Base-by-base conservation (phyloP, 352 stramenopile genomes). In the Aphanomyces euteiches region DNA sequence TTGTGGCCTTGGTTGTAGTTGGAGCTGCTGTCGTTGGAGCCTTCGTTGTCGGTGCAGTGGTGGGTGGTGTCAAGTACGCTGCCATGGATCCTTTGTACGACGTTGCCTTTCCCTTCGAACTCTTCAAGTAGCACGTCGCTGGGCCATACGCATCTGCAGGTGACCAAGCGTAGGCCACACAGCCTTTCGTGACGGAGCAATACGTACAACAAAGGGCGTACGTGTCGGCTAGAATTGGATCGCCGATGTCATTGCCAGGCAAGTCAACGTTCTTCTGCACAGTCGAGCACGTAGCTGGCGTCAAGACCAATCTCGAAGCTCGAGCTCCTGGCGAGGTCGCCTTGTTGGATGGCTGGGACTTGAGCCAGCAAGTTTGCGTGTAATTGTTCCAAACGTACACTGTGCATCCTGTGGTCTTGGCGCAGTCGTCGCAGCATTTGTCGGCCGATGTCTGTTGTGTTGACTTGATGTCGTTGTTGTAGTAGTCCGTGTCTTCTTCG, bases 341-440 rank as follows among this genome's bases (percentile, higher is more conserved):
- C 47, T 67, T 67, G 28, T 7, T 13, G 5, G 21, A 48, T 47
- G 6, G n/a, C 6, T 21, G 13, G 5, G 15, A 67, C 73, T 78
- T 78, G 60, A 70, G 34, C 17, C 19, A 40, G 64, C 64, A 70
- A 3, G 39, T 40, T 6, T 47, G 45, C 4, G 34, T 17, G 37
- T 41, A 21, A 10, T 34, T 36, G 64, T 7, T n/a, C 64, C 64
- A 72, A 40, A 69, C 53, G 53, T 59, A 72, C 7, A 7, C n/a
- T 6, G 43, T 10, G 59, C 66, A 72, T 38, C 53, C 53, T 5
- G 66, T 54, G 10, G 56, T 73, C 47, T 66, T 47, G 47, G 64
- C 59, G 67, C 77, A 83, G 50, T 77, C 72, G 57, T 66, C 66
- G 68, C 77, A 83, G 54, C 77, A 83, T 7, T 54, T 65, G 19